Evolutionary conservation across 768 basidiomycete species (phyloP), one percentile per base, ranked within the genome.

Genomic region (Kwoniella bestiolae): DNA sequence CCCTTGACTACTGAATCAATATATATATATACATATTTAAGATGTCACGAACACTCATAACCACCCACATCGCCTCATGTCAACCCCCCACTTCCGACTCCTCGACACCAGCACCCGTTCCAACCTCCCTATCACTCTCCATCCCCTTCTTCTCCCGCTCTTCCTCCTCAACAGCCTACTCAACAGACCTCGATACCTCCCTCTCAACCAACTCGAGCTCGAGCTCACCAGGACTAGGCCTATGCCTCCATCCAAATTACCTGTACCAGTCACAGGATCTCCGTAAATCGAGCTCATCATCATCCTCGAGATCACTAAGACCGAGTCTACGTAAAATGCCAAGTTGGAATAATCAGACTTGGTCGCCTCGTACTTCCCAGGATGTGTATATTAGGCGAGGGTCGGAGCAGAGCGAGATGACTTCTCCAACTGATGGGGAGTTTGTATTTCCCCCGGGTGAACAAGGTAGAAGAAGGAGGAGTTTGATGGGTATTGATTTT

Each of bases 91-190:
- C 38, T n/a, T n/a, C 38, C 3, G 14, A 41, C 1, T 5, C 12
- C 5, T 41, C 38, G 38, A 41, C 12, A 14, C 38, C 38, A 14
- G 18, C 26, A n/a, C 35, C 47, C 3, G 41, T 65, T 34, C 57
- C 63, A 0, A 58, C 50, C 5, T 59, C 63, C 3, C n/a, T 65
- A 23, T 59, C 63, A 2, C 41, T 65, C 5, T 65, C 63, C 0
- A 57, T 65, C 28, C 63, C 63, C 26, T 65, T 65, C 38, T 65
- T 65, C 56, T 65, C 63, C 11, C 49, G 63, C 2, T 64, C 62
- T 11, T 49, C 63, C 1, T 65, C 63, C 18, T 58, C 63, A 18
- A 56, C 62, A 16, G 38, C 63, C 18, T 50, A 29, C 21, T 50
- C 63, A 6, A 46, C 63, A 32, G 62, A 47, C 0, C 41, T 35